These are phyloP conservation scores for Zygosaccharomyces pseudobailii DNA, from an alignment of 1,139 yeast species.

Conservation along the genomic window DNA sequence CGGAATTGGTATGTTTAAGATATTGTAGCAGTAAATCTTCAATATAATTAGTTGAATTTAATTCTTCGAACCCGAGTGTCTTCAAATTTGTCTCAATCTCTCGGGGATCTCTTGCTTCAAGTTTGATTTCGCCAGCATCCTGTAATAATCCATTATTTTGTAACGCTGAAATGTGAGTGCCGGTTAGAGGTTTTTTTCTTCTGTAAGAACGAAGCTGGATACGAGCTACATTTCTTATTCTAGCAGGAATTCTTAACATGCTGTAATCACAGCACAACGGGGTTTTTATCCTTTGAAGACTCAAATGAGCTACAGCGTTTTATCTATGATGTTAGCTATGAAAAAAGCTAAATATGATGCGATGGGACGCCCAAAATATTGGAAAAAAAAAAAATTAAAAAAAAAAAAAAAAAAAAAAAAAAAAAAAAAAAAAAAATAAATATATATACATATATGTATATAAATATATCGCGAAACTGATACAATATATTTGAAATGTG, in stretches of 20 bases:
- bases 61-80: slow-evolving; percentile 16
- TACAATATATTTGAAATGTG: too few relatives aligned
- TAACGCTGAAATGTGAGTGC: slow-evolving; percentile 12
- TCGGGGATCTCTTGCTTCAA: slow-evolving; percentile 2
- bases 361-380: background rate
- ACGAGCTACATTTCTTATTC: slow-evolving; percentile 1
- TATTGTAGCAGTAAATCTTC: slow-evolving; percentile 22
- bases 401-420: background rate
- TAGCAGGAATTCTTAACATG: background rate
- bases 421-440: background rate
- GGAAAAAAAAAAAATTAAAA: background rate
- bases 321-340: too few relatives aligned
- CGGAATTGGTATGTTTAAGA: slow-evolving; percentile 18
- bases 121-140: slow-evolving; percentile 4
- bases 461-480: too few relatives aligned
- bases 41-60: slow-evolving; percentile 10
- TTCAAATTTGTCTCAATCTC: slow-evolving; percentile 6
- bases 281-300: background rate
- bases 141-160: slow-evolving; percentile 4
- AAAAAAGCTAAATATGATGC: background rate
- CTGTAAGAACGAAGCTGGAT: slow-evolving; percentile 12
- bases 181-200: slow-evolving; percentile 5
- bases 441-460: background rate
- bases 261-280: background rate
- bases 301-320: too few relatives aligned